Percentiles rank a stretch among this genome's conserved stretches.
Conservation (phyloP, 2,329 filamentous ascomycete species). For the Ceratocystis colombiana region DNA sequence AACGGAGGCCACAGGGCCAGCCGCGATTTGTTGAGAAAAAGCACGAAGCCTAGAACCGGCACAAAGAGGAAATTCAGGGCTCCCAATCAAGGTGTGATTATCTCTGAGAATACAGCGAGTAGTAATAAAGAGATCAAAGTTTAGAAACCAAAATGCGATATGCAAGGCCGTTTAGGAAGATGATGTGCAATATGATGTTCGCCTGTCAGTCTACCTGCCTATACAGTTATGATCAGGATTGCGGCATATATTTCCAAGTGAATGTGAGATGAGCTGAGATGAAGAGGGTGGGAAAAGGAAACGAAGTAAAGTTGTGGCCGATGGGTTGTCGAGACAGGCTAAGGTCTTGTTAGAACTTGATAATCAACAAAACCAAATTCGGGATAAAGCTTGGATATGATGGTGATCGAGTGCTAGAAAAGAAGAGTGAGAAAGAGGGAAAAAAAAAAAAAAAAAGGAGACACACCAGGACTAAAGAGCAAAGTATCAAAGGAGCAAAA, state of each 20-base stretch:
- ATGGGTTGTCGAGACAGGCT: not conserved
- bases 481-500: not conserved
- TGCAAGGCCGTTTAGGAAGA: not conserved
- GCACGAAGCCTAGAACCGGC: not conserved
- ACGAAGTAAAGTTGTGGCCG: not conserved
- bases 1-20: constrained; percentile 18
- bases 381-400: not conserved
- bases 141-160: not conserved
- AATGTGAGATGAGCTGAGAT: not conserved
- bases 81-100: not conserved
- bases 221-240: not conserved
- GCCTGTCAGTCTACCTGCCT: not conserved
- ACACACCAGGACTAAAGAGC: not conserved
- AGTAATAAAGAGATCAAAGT: not conserved
- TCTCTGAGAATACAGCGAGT: constrained; percentile 7
- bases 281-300: not conserved
- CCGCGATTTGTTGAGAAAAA: constrained; percentile 7
- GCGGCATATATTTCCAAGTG: not conserved
- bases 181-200: not conserved
- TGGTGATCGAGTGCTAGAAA: not conserved
- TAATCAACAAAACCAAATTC: not conserved
- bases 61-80: not conserved
- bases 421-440: not conserved
- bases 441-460: not conserved
- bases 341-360: not conserved